Evolutionary conservation across 768 basidiomycete genomes (phyloP).

Genomic region (Kwoniella botswanensis): DNA sequence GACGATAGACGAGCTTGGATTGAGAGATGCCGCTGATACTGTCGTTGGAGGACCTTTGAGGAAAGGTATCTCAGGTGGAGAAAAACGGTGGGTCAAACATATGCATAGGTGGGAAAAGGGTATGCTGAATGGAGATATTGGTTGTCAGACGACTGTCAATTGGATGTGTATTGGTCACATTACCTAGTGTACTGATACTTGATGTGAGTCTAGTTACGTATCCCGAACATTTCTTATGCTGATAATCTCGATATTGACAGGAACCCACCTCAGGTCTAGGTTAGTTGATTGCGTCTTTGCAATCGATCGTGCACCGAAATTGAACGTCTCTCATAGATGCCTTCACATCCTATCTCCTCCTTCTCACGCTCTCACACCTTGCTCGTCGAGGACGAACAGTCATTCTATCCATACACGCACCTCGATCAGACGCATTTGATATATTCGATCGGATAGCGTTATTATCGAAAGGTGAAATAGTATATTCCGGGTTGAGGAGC

Average conservation of each 20-base stretch:
- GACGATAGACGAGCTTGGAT: conserved; percentile 61
- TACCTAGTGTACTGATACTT: conserved; percentile 67
- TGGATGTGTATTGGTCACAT: conserved; percentile 68
- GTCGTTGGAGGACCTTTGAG: conserved; percentile 67
- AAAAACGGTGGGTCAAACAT: conserved; percentile 65
- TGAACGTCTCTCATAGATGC: conserved; percentile 35
- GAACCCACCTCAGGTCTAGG: conserved; percentile 48
- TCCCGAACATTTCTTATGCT: background rate
- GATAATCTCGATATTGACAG: conserved; percentile 4
- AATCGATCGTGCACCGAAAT: background rate
- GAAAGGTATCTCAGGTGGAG: conserved; percentile 70
- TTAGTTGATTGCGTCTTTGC: conserved; percentile 19
- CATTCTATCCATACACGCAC: conserved; percentile 73
- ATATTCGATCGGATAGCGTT: conserved; percentile 69
- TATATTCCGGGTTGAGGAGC: conserved; percentile 60
- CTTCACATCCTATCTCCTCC: conserved; percentile 56
- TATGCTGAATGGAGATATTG: conserved; percentile 4
- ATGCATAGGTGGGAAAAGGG: conserved; percentile 23
- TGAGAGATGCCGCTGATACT: conserved; percentile 61
- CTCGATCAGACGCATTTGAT: conserved; percentile 66
- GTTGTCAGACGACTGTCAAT: conserved; percentile 58
- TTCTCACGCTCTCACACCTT: conserved; percentile 51
- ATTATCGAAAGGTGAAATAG: conserved; percentile 64
- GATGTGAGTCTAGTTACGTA: conserved; percentile 60
- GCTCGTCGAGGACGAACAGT: conserved; percentile 60